Evolutionary conservation across 225 moss, liverwort and hornwort species (phyloP).

Genomic region (Thuidium tamariscinum): DNA sequence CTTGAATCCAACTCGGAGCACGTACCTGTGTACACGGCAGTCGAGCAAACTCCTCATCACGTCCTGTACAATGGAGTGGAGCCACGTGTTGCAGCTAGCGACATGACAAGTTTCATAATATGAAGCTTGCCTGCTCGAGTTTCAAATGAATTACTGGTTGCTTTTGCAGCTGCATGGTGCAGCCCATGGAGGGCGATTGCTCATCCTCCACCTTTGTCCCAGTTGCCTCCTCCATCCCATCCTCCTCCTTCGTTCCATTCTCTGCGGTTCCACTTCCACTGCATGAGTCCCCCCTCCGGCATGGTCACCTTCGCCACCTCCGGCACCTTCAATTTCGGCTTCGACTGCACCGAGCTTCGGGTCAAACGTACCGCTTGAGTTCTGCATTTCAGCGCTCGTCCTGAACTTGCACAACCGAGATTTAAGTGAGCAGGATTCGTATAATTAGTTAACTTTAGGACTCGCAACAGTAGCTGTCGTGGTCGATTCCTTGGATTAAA

Average conservation of each 20-base stretch:
- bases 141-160: neutral
- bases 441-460: neutral
- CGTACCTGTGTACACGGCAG: neutral
- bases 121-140: too few relatives aligned
- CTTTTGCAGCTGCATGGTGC: too few relatives aligned
- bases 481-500: neutral
- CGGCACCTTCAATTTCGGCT: too few relatives aligned
- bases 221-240: neutral
- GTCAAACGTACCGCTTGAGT: neutral
- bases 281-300: too few relatives aligned
- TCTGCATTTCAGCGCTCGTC: neutral
- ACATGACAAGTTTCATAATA: neutral
- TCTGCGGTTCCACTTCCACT: neutral
- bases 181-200: neutral
- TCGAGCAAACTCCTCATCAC: neutral
- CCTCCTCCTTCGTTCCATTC: neutral
- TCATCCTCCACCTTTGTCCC: neutral
- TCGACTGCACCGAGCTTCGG: neutral
- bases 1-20: neutral
- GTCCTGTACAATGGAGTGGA: too few relatives aligned
- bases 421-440: too few relatives aligned
- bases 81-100: neutral
- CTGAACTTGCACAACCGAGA: neutral
- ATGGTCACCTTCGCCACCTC: neutral
- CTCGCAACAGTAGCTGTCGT: neutral